These are phyloP conservation scores for Trichopus zeylanicus DNA, from an alignment of 116 monocot genomes.

Conservation along the genomic window DNA sequence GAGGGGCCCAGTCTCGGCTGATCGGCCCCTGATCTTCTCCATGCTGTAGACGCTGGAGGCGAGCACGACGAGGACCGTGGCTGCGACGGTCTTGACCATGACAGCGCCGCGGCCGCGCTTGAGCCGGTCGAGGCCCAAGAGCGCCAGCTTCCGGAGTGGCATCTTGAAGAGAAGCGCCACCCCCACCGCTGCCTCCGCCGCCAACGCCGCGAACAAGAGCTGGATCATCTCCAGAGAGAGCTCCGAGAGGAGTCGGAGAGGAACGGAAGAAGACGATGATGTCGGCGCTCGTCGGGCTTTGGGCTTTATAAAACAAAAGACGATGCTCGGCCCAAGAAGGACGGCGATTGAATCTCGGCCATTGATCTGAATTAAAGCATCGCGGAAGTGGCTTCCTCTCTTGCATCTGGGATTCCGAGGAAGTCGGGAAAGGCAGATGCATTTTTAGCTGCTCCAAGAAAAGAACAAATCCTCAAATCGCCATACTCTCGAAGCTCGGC, in stretches of 20 bases:
- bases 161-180: conserved; percentile 52
- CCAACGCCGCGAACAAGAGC: conserved; percentile 51
- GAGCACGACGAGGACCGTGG: conserved; percentile 42
- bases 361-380: too few species aligned
- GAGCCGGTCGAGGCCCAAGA: conserved; percentile 45
- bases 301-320: too few species aligned
- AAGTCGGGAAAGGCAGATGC: too few species aligned
- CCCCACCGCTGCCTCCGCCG: conserved; percentile 44
- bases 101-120: conserved; percentile 73
- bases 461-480: too few species aligned
- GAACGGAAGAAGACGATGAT: not conserved
- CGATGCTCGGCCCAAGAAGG: too few species aligned
- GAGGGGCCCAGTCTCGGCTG: conserved; percentile 19
- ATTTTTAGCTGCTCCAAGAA: too few species aligned
- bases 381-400: too few species aligned
- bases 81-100: conserved; percentile 54
- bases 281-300: not conserved
- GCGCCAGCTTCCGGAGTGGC: conserved; percentile 50
- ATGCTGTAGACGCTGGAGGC: conserved; percentile 65
- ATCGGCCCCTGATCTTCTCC: conserved; percentile 35
- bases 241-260: not conserved
- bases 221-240: conserved; percentile 69
- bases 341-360: too few species aligned
- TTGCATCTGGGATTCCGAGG: too few species aligned
- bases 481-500: too few species aligned